Evolutionary conservation across 768 basidiomycete genomes (phyloP), one percentile per base, ranked within the genome.

Genomic region (Jaapia argillacea): DNA sequence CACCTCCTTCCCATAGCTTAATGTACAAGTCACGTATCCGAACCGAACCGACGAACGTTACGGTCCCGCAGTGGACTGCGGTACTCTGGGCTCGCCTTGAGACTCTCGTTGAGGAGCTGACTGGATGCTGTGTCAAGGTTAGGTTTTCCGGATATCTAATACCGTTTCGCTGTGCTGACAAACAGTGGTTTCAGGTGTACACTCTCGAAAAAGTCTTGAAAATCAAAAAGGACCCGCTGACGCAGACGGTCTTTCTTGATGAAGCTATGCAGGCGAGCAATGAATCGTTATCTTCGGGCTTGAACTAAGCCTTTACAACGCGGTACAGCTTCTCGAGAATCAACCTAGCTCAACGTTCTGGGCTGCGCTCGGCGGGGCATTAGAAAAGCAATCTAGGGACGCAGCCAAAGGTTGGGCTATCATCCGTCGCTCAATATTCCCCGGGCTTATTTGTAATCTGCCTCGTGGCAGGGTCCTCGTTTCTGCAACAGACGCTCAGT

Each of bases 271-370:
- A 91, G 68, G 90, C 89, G 14, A 39, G 65, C 26, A n/a, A n/a
- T n/a, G n/a, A n/a, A n/a, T n/a, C n/a, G n/a, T n/a, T n/a, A n/a
- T n/a, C n/a, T n/a, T n/a, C n/a, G n/a, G n/a, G n/a, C n/a, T n/a
- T n/a, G n/a, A n/a, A n/a, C n/a, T n/a, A n/a, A n/a, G n/a, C n/a
- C n/a, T n/a, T n/a, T n/a, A n/a, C n/a, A n/a, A n/a, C n/a, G n/a
- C n/a, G n/a, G n/a, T 24, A 6, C 51, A 93, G 88, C 65, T 77
- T 4, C 68, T 97, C 5, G 96, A 98, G 51, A 89, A 81, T 59
- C 92, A 85, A 57, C 96, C 96, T 1, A 93, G 86, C 48, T 74
- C 82, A 18, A 81, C 77, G 2, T 98, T 97, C 62, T 99, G 96
- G 96, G 75, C 81, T 4, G 77, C 85, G 0, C 60, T 97, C 0